Percentiles rank a stretch among this genome's conserved stretches.
These are phyloP conservation scores for Gonapodya prolifera DNA, from an alignment of 192 early-diverging fungal species.

Conservation along the genomic window DNA sequence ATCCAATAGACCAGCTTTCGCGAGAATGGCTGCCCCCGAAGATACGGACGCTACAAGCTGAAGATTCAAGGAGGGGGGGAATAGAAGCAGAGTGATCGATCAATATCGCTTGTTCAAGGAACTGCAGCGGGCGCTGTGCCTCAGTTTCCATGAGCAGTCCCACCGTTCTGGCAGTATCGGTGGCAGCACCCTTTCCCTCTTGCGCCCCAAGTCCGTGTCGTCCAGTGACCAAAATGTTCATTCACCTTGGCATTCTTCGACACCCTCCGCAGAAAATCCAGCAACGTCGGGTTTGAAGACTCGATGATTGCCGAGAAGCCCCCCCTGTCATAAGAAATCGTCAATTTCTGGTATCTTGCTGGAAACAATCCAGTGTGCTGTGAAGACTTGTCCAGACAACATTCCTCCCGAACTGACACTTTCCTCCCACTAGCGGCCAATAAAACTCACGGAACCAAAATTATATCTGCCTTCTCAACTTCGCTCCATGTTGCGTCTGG, in stretches of 20 bases:
- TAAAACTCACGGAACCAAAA: background rate
- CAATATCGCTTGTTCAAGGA: no score
- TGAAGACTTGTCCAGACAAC: no score
- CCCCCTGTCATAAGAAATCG: no score
- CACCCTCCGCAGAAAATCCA: background rate
- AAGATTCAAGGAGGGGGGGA: background rate
- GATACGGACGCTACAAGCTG: background rate
- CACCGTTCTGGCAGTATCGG: background rate
- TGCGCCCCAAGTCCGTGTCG: background rate
- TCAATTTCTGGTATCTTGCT: no score
- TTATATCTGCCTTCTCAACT: background rate
- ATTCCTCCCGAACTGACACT: no score
- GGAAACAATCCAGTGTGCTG: no score
- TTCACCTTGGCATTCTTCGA: background rate
- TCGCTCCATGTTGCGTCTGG: background rate
- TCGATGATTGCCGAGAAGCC: background rate
- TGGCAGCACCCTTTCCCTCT: background rate
- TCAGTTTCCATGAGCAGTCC: no score
- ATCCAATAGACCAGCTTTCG: background rate
- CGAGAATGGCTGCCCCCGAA: background rate
- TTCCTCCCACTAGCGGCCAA: no score
- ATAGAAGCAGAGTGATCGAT: no score
- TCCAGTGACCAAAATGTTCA: background rate
- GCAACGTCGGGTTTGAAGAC: background rate
- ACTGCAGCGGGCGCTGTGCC: no score